A percentile compares a stretch with the other conserved stretches of the same genome.
Conservation (phyloP, 2,329 filamentous ascomycete genomes). For the Aspergillus ochraceus region DNA sequence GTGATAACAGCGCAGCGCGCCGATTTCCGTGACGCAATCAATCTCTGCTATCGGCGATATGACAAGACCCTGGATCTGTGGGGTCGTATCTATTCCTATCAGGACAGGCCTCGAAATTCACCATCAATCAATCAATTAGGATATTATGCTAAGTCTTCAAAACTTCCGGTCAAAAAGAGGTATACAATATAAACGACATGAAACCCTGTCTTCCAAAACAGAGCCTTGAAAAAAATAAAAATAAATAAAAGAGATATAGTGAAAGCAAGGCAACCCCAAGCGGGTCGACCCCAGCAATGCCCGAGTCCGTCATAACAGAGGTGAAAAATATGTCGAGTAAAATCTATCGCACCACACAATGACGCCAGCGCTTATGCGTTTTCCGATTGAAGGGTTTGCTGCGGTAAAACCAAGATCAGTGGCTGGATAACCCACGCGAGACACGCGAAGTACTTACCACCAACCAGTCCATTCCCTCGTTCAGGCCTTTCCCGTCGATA, state of each 20-base stretch:
- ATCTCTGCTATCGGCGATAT: background rate
- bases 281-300: background rate
- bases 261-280: conserved; percentile 20
- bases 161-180: conserved; percentile 25
- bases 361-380: conserved; percentile 39
- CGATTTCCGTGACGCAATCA: background rate
- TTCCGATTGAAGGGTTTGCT: conserved; percentile 48
- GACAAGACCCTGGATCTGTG: background rate
- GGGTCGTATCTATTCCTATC: background rate
- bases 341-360: conserved; percentile 32
- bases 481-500: conserved; percentile 90
- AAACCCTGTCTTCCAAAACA: conserved; percentile 22
- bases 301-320: conserved; percentile 15
- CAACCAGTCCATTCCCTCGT: conserved; percentile 98
- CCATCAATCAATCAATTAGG: conserved; percentile 28
- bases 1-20: background rate
- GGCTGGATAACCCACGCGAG: background rate
- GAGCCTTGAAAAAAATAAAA: conserved; percentile 25
- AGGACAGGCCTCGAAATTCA: background rate
- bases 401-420: conserved; percentile 13
- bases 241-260: background rate
- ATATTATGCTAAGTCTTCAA: conserved; percentile 32
- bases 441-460: conserved; percentile 62
- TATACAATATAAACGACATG: conserved; percentile 38
- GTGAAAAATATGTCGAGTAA: conserved; percentile 30